Percentiles rank a stretch among this genome's conserved stretches.
These are phyloP conservation scores for Termitomyces sp. DNA, from an alignment of 768 basidiomycete genomes.

Conservation along the genomic window DNA sequence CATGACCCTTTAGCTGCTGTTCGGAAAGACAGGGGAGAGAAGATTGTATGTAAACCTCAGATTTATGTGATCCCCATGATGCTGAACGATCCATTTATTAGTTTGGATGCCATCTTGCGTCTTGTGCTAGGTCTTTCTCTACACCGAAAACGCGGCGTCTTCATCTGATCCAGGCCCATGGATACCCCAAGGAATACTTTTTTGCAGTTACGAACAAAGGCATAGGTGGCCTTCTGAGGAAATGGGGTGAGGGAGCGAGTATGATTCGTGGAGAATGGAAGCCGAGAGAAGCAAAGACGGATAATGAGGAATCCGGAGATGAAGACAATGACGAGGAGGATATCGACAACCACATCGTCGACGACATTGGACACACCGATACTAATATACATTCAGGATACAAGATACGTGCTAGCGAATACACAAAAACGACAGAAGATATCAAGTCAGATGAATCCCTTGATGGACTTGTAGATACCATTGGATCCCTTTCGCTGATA, in stretches of 20 bases:
- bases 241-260: conserved; percentile 83
- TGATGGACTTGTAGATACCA: conserved; percentile 43
- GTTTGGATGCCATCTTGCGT: conserved; percentile 76
- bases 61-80: neutral
- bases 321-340: conserved; percentile 20
- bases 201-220: conserved; percentile 92
- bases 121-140: conserved; percentile 54
- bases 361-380: conserved; percentile 20
- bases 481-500: conserved; percentile 50
- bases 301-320: conserved; percentile 22
- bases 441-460: conserved; percentile 22
- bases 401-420: conserved; percentile 3
- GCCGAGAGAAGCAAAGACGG: conserved; percentile 22
- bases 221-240: conserved; percentile 70
- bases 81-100: conserved; percentile 10
- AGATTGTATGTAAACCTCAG: conserved; percentile 54
- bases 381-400: neutral
- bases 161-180: conserved; percentile 79
- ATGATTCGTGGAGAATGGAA: conserved; percentile 75
- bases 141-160: conserved; percentile 73
- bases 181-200: conserved; percentile 86
- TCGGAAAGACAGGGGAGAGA: conserved; percentile 74
- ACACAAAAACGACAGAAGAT: neutral
- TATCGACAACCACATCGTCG: conserved; percentile 15
- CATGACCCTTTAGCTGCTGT: conserved; percentile 83